Percentiles rank a stretch among this genome's conserved stretches.
phyloP scores from a whole-genome alignment of 306 rosid species.

The Fagus crenata region DNA sequence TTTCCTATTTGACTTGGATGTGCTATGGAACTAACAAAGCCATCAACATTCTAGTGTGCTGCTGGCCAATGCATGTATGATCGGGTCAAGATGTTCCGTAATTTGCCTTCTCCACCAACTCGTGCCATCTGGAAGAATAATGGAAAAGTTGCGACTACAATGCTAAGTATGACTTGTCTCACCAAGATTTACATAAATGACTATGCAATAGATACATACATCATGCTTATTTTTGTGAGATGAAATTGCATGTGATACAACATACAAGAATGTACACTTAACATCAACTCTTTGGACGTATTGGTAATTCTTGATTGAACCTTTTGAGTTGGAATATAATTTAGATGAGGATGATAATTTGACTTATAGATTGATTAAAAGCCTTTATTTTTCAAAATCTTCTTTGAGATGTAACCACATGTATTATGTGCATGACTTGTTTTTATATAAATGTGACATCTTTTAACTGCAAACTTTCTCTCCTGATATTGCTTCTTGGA shows the following conservation, averaged over 20 bases:
- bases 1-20: slow-evolving; percentile 2
- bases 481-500: too few species aligned
- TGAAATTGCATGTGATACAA: too few species aligned
- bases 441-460: not conserved
- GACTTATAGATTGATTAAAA: not conserved
- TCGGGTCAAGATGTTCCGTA: slow-evolving; percentile 44
- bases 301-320: not conserved
- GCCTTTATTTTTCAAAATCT: not conserved
- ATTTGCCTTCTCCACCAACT: slow-evolving; percentile 48
- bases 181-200: slow-evolving; percentile 2
- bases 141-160: slow-evolving; percentile 44
- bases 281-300: too few species aligned
- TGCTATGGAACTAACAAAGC: slow-evolving; percentile 22
- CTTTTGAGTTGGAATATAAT: not conserved
- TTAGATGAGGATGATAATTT: not conserved
- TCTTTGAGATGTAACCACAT: not conserved
- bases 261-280: too few species aligned
- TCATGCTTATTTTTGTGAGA: not conserved
- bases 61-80: slow-evolving; percentile 73
- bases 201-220: slow-evolving; percentile 11
- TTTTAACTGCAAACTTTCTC: too few species aligned
- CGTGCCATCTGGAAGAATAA: slow-evolving; percentile 43
- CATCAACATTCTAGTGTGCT: slow-evolving; percentile 59
- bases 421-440: not conserved
- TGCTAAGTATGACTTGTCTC: slow-evolving; percentile 44